Conservation (phyloP, 2,329 filamentous ascomycete species). For the Penicillium sp. region DNA sequence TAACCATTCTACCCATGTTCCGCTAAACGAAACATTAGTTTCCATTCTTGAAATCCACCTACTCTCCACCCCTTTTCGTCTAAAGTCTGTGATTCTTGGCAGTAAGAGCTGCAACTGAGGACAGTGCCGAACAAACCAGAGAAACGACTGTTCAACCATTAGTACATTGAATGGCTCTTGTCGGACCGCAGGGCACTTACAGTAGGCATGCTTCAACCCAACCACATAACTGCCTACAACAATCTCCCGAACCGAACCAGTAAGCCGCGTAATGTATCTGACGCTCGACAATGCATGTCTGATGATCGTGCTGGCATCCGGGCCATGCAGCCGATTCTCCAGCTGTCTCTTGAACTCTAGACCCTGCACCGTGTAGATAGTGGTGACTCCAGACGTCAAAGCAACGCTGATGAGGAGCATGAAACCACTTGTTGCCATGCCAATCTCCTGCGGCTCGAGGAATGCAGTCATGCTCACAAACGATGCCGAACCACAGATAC, state of each 20-base stretch:
- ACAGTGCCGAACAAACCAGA: constrained; percentile 10
- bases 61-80: not conserved
- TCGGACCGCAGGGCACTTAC: constrained; percentile 9
- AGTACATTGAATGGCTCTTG: not conserved
- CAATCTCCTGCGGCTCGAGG: constrained; percentile 52
- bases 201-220: constrained; percentile 18
- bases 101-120: constrained; percentile 10
- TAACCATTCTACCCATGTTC: no score
- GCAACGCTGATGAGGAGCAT: constrained; percentile 54
- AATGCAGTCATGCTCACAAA: constrained; percentile 58
- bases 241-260: constrained; percentile 10
- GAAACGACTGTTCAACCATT: constrained; percentile 7
- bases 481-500: constrained; percentile 51
- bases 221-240: constrained; percentile 19
- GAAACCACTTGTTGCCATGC: constrained; percentile 55
- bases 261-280: constrained; percentile 16
- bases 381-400: constrained; percentile 46
- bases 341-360: constrained; percentile 41
- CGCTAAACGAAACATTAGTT: no score
- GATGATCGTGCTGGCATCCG: constrained; percentile 28
- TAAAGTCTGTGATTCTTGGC: constrained; percentile 16
- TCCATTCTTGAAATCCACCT: not conserved
- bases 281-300: constrained; percentile 17
- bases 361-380: constrained; percentile 44
- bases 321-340: constrained; percentile 34